A percentile compares a stretch with the other conserved stretches of the same genome.
These are phyloP conservation scores for Paspalum vaginatum DNA, from an alignment of 176 grass and related monocot genomes.

Conservation along the genomic window DNA sequence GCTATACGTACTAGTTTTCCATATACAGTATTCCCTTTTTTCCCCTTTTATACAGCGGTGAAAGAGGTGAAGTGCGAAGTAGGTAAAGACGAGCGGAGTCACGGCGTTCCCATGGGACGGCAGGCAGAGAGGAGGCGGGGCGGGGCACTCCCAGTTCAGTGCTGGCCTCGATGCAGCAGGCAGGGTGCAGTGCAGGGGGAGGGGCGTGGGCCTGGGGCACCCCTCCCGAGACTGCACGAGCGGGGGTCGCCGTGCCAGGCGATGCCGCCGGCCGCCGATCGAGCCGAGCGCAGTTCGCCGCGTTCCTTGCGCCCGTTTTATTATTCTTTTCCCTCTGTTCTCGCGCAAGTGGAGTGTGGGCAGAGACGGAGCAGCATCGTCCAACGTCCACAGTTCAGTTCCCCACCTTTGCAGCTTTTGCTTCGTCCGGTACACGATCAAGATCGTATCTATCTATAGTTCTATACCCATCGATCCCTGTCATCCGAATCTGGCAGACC, in stretches of 20 bases:
- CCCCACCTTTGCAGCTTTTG: too few species aligned
- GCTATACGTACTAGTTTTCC: background rate
- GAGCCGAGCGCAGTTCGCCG: constrained; percentile 27
- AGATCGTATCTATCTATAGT: too few species aligned
- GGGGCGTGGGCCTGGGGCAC: background rate
- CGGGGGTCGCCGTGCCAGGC: constrained; percentile 7
- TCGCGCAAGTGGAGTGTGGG: background rate
- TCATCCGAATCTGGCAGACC: too few species aligned
- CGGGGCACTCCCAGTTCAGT: constrained; percentile 17
- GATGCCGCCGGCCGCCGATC: constrained; percentile 30
- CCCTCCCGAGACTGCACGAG: constrained; percentile 58
- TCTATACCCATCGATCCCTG: too few species aligned
- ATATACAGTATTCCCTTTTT: too few species aligned
- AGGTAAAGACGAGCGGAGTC: constrained; percentile 37
- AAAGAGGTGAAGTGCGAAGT: background rate
- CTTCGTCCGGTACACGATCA: too few species aligned
- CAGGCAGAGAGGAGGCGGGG: background rate
- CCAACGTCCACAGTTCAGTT: too few species aligned
- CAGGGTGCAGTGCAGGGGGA: background rate
- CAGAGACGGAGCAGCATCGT: background rate
- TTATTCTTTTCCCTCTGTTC: background rate
- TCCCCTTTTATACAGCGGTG: background rate
- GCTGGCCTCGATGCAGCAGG: constrained; percentile 35
- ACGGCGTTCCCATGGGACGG: constrained; percentile 40
- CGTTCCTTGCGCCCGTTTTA: background rate